Conservation (phyloP, 345 rosid genomes). For the Boechera stricta region DNA sequence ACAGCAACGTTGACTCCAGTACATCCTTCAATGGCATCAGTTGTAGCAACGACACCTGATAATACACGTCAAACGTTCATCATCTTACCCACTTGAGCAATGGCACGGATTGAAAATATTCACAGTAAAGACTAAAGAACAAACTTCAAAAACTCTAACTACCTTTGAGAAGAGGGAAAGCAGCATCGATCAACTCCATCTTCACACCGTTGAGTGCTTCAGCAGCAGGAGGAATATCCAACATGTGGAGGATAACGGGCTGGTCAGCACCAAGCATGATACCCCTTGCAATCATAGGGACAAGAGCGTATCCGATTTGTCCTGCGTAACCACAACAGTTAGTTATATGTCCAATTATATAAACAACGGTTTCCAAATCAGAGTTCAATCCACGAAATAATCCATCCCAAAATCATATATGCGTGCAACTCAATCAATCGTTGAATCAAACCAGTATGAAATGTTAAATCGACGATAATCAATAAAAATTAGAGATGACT, state of each 20-base stretch:
- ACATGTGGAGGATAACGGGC: conserved; percentile 99
- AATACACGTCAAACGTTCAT: conserved; percentile 13
- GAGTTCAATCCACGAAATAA: neutral
- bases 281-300: conserved; percentile 98
- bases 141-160: neutral
- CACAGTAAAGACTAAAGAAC: neutral
- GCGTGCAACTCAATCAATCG: neutral
- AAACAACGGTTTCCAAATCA: neutral
- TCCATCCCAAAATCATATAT: neutral
- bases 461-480: neutral
- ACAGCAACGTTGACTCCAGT: conserved; percentile 87
- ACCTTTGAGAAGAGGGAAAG: conserved; percentile 98
- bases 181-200: conserved; percentile 98
- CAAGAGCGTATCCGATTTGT: conserved; percentile 99
- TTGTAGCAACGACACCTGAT: conserved; percentile 96
- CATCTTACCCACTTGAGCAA: neutral
- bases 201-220: conserved; percentile 97
- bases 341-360: neutral
- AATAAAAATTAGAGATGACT: no score
- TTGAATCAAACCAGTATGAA: neutral
- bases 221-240: conserved; percentile 96
- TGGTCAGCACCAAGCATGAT: conserved; percentile 97
- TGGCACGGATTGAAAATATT: neutral
- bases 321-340: conserved; percentile 55
- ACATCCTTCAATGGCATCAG: conserved; percentile 96